Percentiles rank a stretch among this genome's conserved stretches.
phyloP scores from a whole-genome alignment of 306 rosid species.

The Neltuma alba region DNA sequence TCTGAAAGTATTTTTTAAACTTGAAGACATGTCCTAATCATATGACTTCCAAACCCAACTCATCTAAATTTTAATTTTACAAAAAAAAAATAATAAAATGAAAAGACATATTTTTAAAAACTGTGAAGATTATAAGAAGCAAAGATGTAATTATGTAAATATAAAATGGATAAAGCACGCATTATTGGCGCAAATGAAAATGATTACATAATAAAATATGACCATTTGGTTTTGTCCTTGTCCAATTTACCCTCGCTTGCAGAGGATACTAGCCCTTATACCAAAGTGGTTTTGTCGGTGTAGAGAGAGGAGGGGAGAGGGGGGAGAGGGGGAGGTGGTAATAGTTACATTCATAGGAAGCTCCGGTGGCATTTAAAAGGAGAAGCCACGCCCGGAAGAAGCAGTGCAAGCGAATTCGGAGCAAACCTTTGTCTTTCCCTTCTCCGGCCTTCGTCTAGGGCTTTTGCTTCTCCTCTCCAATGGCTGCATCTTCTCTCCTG shows the following conservation, averaged over 20 bases:
- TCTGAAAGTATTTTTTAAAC: too few species aligned
- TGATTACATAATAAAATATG: background rate
- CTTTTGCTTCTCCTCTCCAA: slow-evolving; percentile 42
- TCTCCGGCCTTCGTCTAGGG: slow-evolving; percentile 23
- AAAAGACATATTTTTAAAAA: too few species aligned
- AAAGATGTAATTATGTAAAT: too few species aligned
- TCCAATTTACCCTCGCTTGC: background rate
- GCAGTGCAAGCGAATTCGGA: background rate
- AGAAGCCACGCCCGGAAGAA: slow-evolving; percentile 4
- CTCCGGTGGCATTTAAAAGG: slow-evolving; percentile 43
- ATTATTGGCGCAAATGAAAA: background rate
- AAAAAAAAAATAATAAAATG: too few species aligned
- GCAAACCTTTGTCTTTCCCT: background rate
- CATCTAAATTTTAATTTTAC: too few species aligned
- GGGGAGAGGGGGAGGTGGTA: slow-evolving; percentile 4
- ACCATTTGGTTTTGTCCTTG: background rate
- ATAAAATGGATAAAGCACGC: background rate
- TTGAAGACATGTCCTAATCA: too few species aligned
- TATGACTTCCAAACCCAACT: too few species aligned
- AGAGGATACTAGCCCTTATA: background rate
- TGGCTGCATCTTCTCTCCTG: slow-evolving; percentile 74
- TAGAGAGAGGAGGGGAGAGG: slow-evolving; percentile 26
- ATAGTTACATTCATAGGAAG: slow-evolving; percentile 41
- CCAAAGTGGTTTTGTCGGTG: background rate
- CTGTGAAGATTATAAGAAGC: too few species aligned